These are phyloP conservation scores for Nyctanthes arbortristis DNA, from an alignment of 257 asterid species.

Conservation along the genomic window DNA sequence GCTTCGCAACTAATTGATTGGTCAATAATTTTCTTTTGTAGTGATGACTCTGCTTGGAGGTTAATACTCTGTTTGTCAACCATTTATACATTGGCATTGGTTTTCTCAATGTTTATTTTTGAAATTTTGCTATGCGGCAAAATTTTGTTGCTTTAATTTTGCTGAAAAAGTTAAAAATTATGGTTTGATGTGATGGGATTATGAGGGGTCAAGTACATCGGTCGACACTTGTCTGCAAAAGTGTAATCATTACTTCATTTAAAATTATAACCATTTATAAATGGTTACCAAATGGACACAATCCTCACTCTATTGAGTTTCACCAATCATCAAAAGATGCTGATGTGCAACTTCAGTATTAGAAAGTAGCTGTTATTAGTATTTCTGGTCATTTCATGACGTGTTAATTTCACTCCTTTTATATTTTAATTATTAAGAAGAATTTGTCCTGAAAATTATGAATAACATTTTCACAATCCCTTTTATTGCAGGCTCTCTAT, in stretches of 20 bases:
- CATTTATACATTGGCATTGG: too few species aligned
- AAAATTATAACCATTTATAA: too few species aligned
- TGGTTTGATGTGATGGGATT: too few species aligned
- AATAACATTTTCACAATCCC: not conserved
- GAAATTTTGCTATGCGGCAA: too few species aligned
- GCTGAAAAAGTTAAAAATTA: too few species aligned
- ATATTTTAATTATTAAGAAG: not conserved
- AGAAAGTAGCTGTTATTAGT: not conserved
- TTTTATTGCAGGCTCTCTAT: constrained; percentile 71
- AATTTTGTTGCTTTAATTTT: too few species aligned
- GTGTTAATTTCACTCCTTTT: not conserved
- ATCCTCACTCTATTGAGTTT: not conserved
- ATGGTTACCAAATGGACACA: too few species aligned
- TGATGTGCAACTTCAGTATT: not conserved
- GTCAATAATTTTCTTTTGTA: not conserved
- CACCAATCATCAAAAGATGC: not conserved
- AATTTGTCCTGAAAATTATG: not conserved
- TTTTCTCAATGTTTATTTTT: too few species aligned
- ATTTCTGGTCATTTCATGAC: not conserved
- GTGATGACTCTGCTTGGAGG: not conserved
- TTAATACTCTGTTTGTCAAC: too few species aligned
- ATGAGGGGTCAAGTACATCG: too few species aligned
- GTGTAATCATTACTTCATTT: not conserved
- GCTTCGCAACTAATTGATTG: not conserved
- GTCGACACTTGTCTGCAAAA: too few species aligned